Evolutionary conservation across 2,329 filamentous ascomycete species (phyloP), one percentile per base, ranked within the genome.

Genomic region (Talaromyces sp.): DNA sequence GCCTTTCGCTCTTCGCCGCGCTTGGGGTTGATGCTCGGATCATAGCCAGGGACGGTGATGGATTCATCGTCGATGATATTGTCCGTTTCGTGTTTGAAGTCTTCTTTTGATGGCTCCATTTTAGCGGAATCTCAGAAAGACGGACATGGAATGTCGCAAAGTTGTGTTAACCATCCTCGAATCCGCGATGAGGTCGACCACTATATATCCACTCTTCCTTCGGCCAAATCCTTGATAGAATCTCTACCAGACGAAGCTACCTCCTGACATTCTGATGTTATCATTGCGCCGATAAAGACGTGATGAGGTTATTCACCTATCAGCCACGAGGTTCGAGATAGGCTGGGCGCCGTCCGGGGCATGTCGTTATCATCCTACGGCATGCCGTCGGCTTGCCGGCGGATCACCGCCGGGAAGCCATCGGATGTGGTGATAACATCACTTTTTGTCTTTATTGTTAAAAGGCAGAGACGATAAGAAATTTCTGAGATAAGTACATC

Each of bases 321-420:
- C 52, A 52, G 31, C 6, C 31, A 35, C 23, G 39, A 58, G 50
- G 52, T 35, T 58, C 21, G 42, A 25, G 55, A 23, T n/a, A 46
- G 8, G 48, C 21, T 28, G 33, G 31, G 40, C 54, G 23, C 28
- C 18, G n/a, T 28, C 28, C 28, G 28, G 28, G 28, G 28, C 28
- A 28, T 28, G 28, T 23, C 21, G 62, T 59, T 65, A 59, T 61
- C 63, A 35, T 8, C 64, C 65, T 31, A 5, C 58, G 66, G 63
- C 54, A 66, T 66, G 63, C 66, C 63, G 63, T 46, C 63, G 66
- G 66, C 31, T 61, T 63, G 44, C 65, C 64, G 31, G 23, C 44
- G 18, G 37, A 5, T 40, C 37, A 18, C 61, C 37, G 39, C 12
- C n/a, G 46, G 55, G 37, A 63, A 42, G 54, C 52, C 62, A 25